Percentiles rank a stretch among this genome's conserved stretches.
These are phyloP conservation scores for Stagonosporopsis cucurbitacearum DNA, from an alignment of 2,329 filamentous ascomycete genomes.

Conservation along the genomic window DNA sequence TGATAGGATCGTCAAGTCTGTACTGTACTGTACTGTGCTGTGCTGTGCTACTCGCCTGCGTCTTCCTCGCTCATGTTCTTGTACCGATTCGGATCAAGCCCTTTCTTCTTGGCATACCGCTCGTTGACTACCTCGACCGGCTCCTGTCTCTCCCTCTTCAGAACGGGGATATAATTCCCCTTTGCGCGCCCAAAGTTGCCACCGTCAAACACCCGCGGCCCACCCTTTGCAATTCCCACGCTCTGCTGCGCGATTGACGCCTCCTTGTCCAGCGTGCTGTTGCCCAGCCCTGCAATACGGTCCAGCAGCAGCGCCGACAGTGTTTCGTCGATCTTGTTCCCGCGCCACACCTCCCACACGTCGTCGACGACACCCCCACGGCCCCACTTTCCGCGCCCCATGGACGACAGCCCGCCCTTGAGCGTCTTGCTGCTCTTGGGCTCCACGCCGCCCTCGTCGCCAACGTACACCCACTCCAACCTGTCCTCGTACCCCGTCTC, in stretches of 20 bases:
- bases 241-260: slow-evolving; percentile 14
- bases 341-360: slow-evolving; percentile 83
- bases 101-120: slow-evolving; percentile 61
- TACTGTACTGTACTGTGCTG: slow-evolving; percentile 13
- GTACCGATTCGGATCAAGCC: slow-evolving; percentile 41
- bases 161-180: slow-evolving; percentile 64
- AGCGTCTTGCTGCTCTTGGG: slow-evolving; percentile 41
- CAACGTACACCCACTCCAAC: slow-evolving; percentile 79
- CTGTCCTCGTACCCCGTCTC: slow-evolving; percentile 61
- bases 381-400: slow-evolving; percentile 45
- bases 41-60: slow-evolving; percentile 34
- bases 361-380: slow-evolving; percentile 53
- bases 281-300: slow-evolving; percentile 57
- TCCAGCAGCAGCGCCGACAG: slow-evolving; percentile 77
- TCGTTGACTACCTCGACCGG: slow-evolving; percentile 68
- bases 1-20: not conserved
- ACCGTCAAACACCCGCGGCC: slow-evolving; percentile 65
- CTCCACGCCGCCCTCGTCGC: slow-evolving; percentile 66
- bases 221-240: slow-evolving; percentile 38
- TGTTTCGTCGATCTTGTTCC: slow-evolving; percentile 87
- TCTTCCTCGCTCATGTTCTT: slow-evolving; percentile 32
- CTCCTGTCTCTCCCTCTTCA: slow-evolving; percentile 64
- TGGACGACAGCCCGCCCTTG: slow-evolving; percentile 21
- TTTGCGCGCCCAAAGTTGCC: slow-evolving; percentile 60
- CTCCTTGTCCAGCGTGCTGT: slow-evolving; percentile 31